A percentile compares a stretch with the other conserved stretches of the same genome.
These are phyloP conservation scores for Fraxinus americana DNA, from an alignment of 257 asterid species.

Conservation along the genomic window DNA sequence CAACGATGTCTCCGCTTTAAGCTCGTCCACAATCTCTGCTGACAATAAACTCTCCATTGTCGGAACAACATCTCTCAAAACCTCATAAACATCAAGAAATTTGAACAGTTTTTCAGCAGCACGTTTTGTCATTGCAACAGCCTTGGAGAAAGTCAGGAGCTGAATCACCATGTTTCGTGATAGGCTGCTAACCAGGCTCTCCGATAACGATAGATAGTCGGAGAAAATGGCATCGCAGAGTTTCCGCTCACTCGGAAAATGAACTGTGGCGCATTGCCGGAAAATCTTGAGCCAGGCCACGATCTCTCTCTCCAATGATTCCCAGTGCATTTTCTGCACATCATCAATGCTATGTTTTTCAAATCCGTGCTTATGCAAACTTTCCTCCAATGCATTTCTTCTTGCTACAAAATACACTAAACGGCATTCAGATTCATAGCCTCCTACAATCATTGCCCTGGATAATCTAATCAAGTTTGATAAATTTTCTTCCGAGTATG, in stretches of 20 bases:
- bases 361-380: conserved; percentile 53
- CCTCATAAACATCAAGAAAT: conserved; percentile 72
- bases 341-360: conserved; percentile 78
- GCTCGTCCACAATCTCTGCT: conserved; percentile 33
- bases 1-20: conserved; percentile 56
- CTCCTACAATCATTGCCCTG: conserved; percentile 56
- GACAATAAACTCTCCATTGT: conserved; percentile 37
- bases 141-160: conserved; percentile 71
- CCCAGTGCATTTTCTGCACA: conserved; percentile 76
- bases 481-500: conserved; percentile 49
- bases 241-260: conserved; percentile 50
- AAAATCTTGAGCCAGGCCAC: conserved; percentile 58
- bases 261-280: conserved; percentile 40
- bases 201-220: conserved; percentile 35
- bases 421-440: conserved; percentile 69
- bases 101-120: conserved; percentile 79
- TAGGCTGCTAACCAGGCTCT: conserved; percentile 40
- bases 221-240: conserved; percentile 49
- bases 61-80: conserved; percentile 46
- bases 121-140: conserved; percentile 65
- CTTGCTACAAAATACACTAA: conserved; percentile 58
- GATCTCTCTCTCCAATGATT: conserved; percentile 69
- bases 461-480: conserved; percentile 41
- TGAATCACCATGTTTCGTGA: conserved; percentile 41
- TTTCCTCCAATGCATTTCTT: conserved; percentile 63